Evolutionary conservation across 148 eudicot genomes (phyloP).

Genomic region (Rhododendron ovatum): DNA sequence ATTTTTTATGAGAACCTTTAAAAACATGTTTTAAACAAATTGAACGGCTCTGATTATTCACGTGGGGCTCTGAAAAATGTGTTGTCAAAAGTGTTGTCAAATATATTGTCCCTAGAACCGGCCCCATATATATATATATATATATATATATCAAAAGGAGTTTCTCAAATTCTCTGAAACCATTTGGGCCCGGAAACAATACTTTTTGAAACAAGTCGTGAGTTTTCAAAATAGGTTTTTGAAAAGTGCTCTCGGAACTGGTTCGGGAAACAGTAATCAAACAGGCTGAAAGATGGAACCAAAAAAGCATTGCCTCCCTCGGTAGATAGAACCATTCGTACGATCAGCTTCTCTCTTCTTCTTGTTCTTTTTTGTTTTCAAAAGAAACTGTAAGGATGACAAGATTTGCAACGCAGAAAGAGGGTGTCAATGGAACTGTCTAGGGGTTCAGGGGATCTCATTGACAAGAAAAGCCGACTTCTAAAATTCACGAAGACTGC

Average conservation of each 20-base stretch:
- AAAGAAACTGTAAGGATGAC: neutral
- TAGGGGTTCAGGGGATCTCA: neutral
- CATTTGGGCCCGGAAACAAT: neutral
- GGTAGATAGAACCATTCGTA: neutral
- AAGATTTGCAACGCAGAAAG: neutral
- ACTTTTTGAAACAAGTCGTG: neutral
- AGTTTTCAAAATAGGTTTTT: neutral
- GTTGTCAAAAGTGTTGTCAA: too few species aligned
- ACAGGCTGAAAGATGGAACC: neutral
- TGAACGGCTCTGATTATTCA: too few species aligned
- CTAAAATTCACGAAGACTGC: neutral
- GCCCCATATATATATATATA: too few species aligned
- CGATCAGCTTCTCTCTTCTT: neutral
- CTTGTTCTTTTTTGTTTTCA: neutral
- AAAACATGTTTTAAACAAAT: too few species aligned
- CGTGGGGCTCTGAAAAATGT: too few species aligned
- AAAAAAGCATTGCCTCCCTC: neutral
- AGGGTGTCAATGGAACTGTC: neutral
- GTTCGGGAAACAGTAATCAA: neutral
- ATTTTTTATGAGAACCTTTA: too few species aligned
- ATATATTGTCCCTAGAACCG: too few species aligned
- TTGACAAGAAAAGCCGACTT: neutral
- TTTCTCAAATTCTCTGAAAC: neutral
- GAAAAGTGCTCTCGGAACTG: neutral
- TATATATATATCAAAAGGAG: neutral